phyloP scores from a whole-genome alignment of 768 basidiomycete genomes.

The Pulveroboletus sp. region DNA sequence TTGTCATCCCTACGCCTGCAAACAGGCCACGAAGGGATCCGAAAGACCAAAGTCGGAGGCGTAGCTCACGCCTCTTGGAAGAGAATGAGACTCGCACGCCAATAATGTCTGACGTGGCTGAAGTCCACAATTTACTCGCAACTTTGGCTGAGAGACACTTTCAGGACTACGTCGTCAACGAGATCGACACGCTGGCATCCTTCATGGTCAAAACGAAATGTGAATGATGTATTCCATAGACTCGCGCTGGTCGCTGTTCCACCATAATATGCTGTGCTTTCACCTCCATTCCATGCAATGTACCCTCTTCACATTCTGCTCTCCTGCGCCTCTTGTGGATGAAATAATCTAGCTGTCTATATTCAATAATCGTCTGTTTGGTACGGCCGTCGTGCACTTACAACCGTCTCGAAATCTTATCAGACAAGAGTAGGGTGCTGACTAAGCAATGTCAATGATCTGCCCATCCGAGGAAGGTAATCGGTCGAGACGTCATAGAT shows the following conservation, averaged over 20 bases:
- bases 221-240: slow-evolving; percentile 33
- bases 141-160: slow-evolving; percentile 72
- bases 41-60: slow-evolving; percentile 53
- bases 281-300: slow-evolving; percentile 9
- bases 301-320: slow-evolving; percentile 11
- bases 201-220: slow-evolving; percentile 73
- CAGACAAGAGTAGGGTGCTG: slow-evolving; percentile 15
- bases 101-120: slow-evolving; percentile 64
- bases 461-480: slow-evolving; percentile 10
- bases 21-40: slow-evolving; percentile 71
- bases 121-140: slow-evolving; percentile 65
- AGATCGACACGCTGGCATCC: slow-evolving; percentile 76
- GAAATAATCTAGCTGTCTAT: neutral
- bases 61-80: slow-evolving; percentile 71
- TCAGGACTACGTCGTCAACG: slow-evolving; percentile 55
- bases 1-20: slow-evolving; percentile 48
- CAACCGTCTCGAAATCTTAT: slow-evolving; percentile 23
- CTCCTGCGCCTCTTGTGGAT: neutral
- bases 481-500: neutral
- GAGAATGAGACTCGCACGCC: slow-evolving; percentile 58
- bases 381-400: neutral
- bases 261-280: slow-evolving; percentile 8
- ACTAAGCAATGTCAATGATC: slow-evolving; percentile 15
- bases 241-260: slow-evolving; percentile 17
- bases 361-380: too few species aligned